phyloP scores from a whole-genome alignment of 176 grass and related monocot genomes.

The Avena atlantica region DNA sequence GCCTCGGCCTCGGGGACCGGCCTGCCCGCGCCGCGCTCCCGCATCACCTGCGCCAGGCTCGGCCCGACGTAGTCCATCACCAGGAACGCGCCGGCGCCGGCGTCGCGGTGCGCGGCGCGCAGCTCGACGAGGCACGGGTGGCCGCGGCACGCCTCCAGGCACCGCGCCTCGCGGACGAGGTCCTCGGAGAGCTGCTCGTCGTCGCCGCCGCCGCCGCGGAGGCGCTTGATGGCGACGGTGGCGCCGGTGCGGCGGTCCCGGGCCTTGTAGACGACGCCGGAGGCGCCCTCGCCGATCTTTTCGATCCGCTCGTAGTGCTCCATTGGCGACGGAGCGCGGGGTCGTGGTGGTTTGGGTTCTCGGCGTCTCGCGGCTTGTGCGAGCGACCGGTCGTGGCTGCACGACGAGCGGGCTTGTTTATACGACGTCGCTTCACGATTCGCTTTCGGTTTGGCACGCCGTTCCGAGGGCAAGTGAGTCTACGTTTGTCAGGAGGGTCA shows the following conservation, averaged over 20 bases:
- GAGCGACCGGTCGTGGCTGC: background rate
- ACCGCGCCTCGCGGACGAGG: background rate
- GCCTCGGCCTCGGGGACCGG: constrained; percentile 39
- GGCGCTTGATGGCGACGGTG: constrained; percentile 33
- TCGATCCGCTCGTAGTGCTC: constrained; percentile 37
- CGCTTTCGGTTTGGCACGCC: background rate
- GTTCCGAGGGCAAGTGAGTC: background rate
- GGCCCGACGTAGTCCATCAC: constrained; percentile 51
- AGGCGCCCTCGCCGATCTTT: constrained; percentile 44
- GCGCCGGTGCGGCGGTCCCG: constrained; percentile 34
- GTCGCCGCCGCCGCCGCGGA: background rate
- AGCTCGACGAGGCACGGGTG: constrained; percentile 47
- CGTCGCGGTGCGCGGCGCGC: constrained; percentile 2
- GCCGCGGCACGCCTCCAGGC: constrained; percentile 23
- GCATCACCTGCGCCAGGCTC: constrained; percentile 36
- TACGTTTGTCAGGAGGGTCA: background rate
- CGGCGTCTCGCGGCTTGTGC: background rate
- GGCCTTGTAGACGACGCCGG: constrained; percentile 45
- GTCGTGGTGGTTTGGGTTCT: background rate
- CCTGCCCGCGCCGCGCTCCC: background rate
- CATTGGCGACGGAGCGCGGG: background rate
- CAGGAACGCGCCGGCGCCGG: background rate
- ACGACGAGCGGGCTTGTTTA: background rate
- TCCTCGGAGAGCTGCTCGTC: background rate
- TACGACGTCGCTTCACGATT: background rate